Evolutionary conservation across 2,329 filamentous ascomycete genomes (phyloP).

Genomic region (Colletotrichum nymphaeae): DNA sequence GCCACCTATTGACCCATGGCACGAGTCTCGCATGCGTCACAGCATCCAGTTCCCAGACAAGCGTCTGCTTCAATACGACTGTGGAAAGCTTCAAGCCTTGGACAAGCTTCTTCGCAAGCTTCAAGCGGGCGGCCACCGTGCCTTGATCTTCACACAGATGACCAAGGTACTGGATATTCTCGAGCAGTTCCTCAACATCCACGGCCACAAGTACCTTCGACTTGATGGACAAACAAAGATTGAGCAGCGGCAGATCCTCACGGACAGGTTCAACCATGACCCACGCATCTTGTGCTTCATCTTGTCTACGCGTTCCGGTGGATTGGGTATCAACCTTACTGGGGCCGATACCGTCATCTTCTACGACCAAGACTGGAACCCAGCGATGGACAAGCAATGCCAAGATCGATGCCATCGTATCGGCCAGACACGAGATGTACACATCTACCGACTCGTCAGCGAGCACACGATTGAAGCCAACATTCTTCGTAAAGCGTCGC

Average conservation of each 20-base stretch:
- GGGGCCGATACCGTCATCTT: slow-evolving; percentile 98
- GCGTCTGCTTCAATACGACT: slow-evolving; percentile 95
- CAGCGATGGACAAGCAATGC: slow-evolving; percentile 99
- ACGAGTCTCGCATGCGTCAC: slow-evolving; percentile 90
- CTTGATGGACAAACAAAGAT: slow-evolving; percentile 97
- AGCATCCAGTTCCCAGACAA: slow-evolving; percentile 98
- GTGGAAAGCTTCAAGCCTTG: slow-evolving; percentile 92
- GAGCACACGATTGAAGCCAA: slow-evolving; percentile 98
- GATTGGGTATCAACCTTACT: slow-evolving; percentile 94
- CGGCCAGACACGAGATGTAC: slow-evolving; percentile 95
- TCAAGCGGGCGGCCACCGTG: slow-evolving; percentile 90
- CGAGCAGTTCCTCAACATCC: slow-evolving; percentile 97
- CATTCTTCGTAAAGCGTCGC: slow-evolving; percentile 94
- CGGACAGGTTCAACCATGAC: slow-evolving; percentile 97
- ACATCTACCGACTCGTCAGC: slow-evolving; percentile 95
- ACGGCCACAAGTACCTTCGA: slow-evolving; percentile 95
- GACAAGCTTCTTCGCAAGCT: slow-evolving; percentile 87
- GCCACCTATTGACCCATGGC: slow-evolving; percentile 81
- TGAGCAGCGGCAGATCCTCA: slow-evolving; percentile 93
- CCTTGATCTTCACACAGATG: slow-evolving; percentile 99
- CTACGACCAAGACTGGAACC: slow-evolving; percentile 99
- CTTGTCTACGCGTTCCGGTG: slow-evolving; percentile 91
- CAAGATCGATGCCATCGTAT: slow-evolving; percentile 98
- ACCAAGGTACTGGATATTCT: slow-evolving; percentile 97
- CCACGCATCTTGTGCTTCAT: slow-evolving; percentile 94